Conservation (phyloP, 495 filamentous ascomycete species). For the Penicillium coffeae region DNA sequence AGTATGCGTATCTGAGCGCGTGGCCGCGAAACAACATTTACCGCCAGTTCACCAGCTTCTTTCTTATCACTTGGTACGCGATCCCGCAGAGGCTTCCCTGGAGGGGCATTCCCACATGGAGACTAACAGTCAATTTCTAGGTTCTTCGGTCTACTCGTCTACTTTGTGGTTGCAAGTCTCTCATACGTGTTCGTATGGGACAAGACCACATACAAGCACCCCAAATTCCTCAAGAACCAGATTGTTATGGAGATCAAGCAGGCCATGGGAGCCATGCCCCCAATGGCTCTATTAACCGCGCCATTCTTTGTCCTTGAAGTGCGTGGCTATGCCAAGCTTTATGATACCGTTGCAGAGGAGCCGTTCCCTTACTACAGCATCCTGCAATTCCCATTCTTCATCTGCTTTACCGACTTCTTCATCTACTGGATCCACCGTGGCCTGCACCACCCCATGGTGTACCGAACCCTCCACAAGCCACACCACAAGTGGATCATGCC, state of each 20-base stretch:
- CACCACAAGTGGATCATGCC: conserved; percentile 99
- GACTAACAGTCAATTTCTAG: conserved; percentile 38
- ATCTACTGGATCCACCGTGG: conserved; percentile 96
- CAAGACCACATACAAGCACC: conserved; percentile 81
- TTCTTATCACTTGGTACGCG: conserved; percentile 81
- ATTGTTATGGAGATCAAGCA: conserved; percentile 82
- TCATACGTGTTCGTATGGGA: conserved; percentile 95
- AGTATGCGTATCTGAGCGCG: conserved; percentile 77
- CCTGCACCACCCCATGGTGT: conserved; percentile 77
- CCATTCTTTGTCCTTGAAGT: conserved; percentile 84
- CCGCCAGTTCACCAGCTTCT: conserved; percentile 73
- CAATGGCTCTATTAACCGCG: conserved; percentile 79
- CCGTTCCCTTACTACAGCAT: conserved; percentile 74
- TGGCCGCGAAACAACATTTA: conserved; percentile 77
- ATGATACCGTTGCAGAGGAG: conserved; percentile 68
- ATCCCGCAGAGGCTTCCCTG: no score
- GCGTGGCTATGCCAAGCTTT: conserved; percentile 81
- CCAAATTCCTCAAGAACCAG: conserved; percentile 94
- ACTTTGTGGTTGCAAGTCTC: conserved; percentile 77
- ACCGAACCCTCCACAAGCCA: conserved; percentile 89
- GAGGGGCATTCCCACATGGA: not conserved
- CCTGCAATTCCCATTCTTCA: conserved; percentile 87
- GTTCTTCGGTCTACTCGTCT: conserved; percentile 78
- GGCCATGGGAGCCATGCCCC: conserved; percentile 67
- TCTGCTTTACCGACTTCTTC: conserved; percentile 85